Conservation (phyloP, 768 basidiomycete genomes). For the Hygrophoropsis aurantiaca region DNA sequence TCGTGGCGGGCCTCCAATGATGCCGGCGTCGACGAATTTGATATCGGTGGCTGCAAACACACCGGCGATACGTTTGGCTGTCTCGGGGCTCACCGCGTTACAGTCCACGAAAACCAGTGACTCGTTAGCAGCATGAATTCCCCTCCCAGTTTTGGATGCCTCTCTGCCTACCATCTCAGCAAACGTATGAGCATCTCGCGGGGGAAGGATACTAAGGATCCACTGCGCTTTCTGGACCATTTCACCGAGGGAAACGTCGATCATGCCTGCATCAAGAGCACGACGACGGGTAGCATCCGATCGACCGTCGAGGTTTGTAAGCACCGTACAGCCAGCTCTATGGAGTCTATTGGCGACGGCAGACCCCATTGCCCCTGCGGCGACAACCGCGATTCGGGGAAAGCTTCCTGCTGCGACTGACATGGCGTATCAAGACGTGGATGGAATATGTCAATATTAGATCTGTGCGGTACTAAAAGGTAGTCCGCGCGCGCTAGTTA, state of each 20-base stretch:
- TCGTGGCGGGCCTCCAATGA: constrained; percentile 56
- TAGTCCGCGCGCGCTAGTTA: no score
- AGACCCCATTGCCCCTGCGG: constrained; percentile 61
- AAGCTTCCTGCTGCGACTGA: constrained; percentile 1
- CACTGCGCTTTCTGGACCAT: constrained; percentile 39
- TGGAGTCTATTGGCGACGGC: constrained; percentile 51
- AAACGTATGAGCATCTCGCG: constrained; percentile 48
- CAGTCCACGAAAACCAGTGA: constrained; percentile 50
- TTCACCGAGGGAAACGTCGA: constrained; percentile 36
- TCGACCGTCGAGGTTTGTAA: constrained; percentile 55
- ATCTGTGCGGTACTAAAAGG: no score
- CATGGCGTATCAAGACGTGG: constrained; percentile 11
- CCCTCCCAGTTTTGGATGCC: not conserved
- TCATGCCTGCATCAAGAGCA: constrained; percentile 52
- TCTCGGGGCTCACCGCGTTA: constrained; percentile 56
- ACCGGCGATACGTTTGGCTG: constrained; percentile 45
- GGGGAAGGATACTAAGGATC: constrained; percentile 60
- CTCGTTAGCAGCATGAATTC: not conserved
- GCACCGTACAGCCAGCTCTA: constrained; percentile 48
- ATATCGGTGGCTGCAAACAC: constrained; percentile 41
- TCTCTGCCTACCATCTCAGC: constrained; percentile 30
- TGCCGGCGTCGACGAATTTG: constrained; percentile 54
- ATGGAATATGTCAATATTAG: no score
- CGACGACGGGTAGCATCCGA: constrained; percentile 50
- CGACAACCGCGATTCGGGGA: constrained; percentile 46